Percentiles rank a stretch among this genome's conserved stretches.
These are phyloP conservation scores for Lepidium didymum DNA, from an alignment of 345 rosid genomes.

Conservation along the genomic window DNA sequence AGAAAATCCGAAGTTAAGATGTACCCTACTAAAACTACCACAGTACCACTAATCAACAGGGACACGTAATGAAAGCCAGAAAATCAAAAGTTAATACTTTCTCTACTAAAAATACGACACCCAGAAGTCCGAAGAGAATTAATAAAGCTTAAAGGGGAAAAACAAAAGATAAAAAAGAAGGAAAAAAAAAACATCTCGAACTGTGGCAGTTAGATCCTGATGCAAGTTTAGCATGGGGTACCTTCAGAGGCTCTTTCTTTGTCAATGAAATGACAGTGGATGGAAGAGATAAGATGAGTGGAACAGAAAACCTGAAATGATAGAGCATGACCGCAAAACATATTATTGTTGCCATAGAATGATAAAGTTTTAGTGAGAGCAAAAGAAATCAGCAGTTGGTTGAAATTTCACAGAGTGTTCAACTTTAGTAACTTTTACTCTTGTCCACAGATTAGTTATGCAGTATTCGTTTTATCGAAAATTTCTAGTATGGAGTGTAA, in stretches of 20 bases:
- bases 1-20: not conserved
- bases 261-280: constrained; percentile 76
- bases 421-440: not conserved
- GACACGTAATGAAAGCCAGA: not conserved
- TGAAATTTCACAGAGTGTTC: not conserved
- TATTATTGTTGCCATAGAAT: not conserved
- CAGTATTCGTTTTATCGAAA: not conserved
- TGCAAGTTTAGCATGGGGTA: constrained; percentile 19
- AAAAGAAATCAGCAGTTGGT: not conserved
- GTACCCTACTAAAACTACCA: not conserved
- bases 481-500: not conserved
- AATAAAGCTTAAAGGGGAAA: not conserved
- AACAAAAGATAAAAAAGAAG: not conserved
- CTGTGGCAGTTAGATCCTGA: constrained; percentile 7
- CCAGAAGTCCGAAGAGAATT: not conserved
- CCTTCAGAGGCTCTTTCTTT: constrained; percentile 67
- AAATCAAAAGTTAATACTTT: not conserved
- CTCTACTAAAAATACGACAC: not conserved
- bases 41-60: not conserved
- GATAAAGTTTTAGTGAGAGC: not conserved
- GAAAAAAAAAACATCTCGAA: not conserved
- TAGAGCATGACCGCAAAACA: constrained; percentile 11
- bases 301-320: constrained; percentile 63
- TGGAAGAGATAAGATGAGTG: constrained; percentile 80
- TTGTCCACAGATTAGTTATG: not conserved